Base-by-base conservation (phyloP, 371 early-diverging fungal species). In the Mucor mucedo region DNA sequence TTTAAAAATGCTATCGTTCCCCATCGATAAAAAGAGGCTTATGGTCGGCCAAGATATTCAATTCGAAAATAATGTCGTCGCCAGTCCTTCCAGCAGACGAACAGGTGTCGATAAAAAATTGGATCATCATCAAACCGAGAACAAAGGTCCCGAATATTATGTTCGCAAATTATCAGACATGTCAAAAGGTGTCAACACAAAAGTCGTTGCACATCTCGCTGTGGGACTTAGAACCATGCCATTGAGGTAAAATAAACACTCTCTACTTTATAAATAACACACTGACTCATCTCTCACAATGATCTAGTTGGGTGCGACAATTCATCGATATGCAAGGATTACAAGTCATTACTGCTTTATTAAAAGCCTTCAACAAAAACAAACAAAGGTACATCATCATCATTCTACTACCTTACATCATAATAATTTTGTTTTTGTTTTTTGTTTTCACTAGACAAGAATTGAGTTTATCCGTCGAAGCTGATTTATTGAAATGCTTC, bases 401-500 rank as follows among this genome's bases (percentile, higher is more conserved):
- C 21, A 21, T 21, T 1, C 1, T 21, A 21, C 21, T 21, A 21
- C 21, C 21, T 21, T 21, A 21, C 21, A 21, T 21, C 21, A 21
- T 21, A 21, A 21, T 21, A 21, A 44, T n/a, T 44, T n/a, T n/a
- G n/a, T n/a, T 44, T 14, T 4, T 39, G 1, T 39, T 39, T 21
- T 42, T 42, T 10, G 21, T 21, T 21, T 21, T 21, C 21, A 1
- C 47, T 35, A 88, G 91, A 60, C 80, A 83, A 55, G 88, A 88
- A 53, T 66, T 78, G 30, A 91, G 87, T 64, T 68, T 89, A 4
- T 78, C 87, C 33, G 85, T 87, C 63, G 93, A 93, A 72, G 78
- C 84, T 27, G 93, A 92, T 71, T 83, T 93, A 30, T 80, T 92
- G 42, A 89, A 88, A 69, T 92, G 92, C 62, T 84, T 93, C 70